Evolutionary conservation across 768 basidiomycete species (phyloP), one percentile per base, ranked within the genome.

Genomic region (Suillus cothurnatus): DNA sequence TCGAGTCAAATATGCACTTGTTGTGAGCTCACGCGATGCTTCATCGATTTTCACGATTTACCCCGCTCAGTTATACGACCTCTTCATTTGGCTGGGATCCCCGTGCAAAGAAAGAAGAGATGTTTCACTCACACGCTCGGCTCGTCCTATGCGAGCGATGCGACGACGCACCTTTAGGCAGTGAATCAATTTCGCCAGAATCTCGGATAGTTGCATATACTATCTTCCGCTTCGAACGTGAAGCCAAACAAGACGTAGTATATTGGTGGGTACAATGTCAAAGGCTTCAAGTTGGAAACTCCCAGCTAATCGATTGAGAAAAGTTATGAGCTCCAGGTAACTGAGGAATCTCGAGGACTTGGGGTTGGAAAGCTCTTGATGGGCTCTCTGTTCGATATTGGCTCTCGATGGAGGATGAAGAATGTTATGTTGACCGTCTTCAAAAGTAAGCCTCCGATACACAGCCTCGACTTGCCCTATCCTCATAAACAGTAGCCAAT

Each of bases 241-340:
- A 94, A 67, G 81, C 85, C 11, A 79, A 78, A 6, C 81, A 86
- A 65, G 76, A 86, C 63, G 75, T 91, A 4, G 59, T 92, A 4
- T 95, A 94, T 72, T 94, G 92, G 93, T 92, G 69, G 32, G 74
- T 69, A 49, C 53, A 39, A 59, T 59, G 8, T 8, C 6, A 41
- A 55, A 41, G 38, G 17, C 31, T 64, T 21, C 19, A 32, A 31
- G 26, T 32, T 62, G n/a, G 11, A 28, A 6, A 28, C 26, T 59
- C 26, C 26, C 21, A 12, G 55, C 38, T 47, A 15, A 57, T 65
- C 61, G 66, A 36, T 50, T 38, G 15, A 14, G 12, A 49, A 34
- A 64, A 94, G 93, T 72, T 95, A 95, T 72, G 93, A 95, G 61
- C 76, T 94, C 4, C 93, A 95, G 70, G 83, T 94, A 3, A 74